These are phyloP conservation scores for Pleurotus platypus DNA, from an alignment of 768 basidiomycete species.

Conservation along the genomic window DNA sequence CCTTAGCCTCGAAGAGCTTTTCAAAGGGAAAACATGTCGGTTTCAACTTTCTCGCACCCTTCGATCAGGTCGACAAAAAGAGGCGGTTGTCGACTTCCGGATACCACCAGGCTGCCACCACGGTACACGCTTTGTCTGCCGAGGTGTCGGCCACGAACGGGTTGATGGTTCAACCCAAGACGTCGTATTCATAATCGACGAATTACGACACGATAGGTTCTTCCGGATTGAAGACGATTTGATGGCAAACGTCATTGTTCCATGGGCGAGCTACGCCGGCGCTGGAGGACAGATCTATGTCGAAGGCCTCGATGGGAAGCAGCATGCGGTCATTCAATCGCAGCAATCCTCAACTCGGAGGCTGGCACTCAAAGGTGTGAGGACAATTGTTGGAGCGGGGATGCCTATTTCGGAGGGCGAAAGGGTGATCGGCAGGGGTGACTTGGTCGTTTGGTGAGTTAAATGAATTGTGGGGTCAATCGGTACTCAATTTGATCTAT, in stretches of 20 bases:
- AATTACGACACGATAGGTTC: conserved; percentile 55
- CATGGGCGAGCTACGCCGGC: conserved; percentile 49
- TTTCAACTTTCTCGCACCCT: conserved; percentile 60
- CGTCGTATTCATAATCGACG: conserved; percentile 63
- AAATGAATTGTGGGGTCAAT: not conserved
- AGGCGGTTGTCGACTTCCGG: conserved; percentile 56
- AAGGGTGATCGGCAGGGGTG: conserved; percentile 40
- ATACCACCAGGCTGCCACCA: conserved; percentile 59
- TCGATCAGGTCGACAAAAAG: conserved; percentile 43
- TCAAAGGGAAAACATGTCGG: conserved; percentile 48
- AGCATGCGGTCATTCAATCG: not conserved
- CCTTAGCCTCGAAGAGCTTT: conserved; percentile 61
- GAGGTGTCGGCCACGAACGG: conserved; percentile 65
- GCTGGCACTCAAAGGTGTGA: conserved; percentile 1
- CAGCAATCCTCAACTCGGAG: not conserved
- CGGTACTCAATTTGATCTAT: not conserved
- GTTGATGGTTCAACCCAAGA: conserved; percentile 56
- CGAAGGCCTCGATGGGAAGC: conserved; percentile 54
- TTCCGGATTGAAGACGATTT: conserved; percentile 55
- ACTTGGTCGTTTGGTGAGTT: conserved; percentile 47
- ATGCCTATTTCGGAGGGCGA: conserved; percentile 51
- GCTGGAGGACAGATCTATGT: conserved; percentile 49
- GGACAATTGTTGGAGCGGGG: conserved; percentile 2
- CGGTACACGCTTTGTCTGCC: conserved; percentile 58
- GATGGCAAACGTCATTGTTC: conserved; percentile 48